Evolutionary conservation across 2,329 filamentous ascomycete species (phyloP).

Genomic region (Epichloe brachyelytri): DNA sequence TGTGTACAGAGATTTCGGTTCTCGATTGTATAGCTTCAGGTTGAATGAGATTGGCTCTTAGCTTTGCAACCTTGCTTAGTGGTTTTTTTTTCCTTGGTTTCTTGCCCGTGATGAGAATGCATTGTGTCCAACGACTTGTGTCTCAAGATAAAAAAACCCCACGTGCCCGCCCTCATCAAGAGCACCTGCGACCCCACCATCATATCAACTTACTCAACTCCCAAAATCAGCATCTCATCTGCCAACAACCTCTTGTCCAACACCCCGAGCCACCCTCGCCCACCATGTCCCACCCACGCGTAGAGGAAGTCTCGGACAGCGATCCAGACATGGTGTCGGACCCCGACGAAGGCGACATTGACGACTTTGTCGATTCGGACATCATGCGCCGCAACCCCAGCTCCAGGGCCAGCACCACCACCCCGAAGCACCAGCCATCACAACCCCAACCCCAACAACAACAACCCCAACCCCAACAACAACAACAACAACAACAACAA

Average conservation of each 20-base stretch:
- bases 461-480: background rate
- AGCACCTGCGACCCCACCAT: too few species aligned
- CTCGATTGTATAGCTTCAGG: too few species aligned
- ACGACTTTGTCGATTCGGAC: constrained; percentile 45
- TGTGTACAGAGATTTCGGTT: too few species aligned
- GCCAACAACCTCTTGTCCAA: background rate
- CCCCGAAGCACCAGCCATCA: background rate
- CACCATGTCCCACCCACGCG: constrained; percentile 68
- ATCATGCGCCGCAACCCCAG: constrained; percentile 34
- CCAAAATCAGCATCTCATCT: background rate
- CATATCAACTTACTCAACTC: background rate
- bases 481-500: background rate
- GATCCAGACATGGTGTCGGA: constrained; percentile 55
- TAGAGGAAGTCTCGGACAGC: constrained; percentile 86
- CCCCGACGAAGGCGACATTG: constrained; percentile 75
- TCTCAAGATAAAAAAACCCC: too few species aligned
- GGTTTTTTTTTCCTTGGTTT: too few species aligned
- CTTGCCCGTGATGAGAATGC: too few species aligned
- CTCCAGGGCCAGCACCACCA: constrained; percentile 8
- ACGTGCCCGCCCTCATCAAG: too few species aligned
- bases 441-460: background rate
- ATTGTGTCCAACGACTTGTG: too few species aligned
- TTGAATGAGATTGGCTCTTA: too few species aligned
- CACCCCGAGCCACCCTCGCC: background rate
- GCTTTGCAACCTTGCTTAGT: too few species aligned